Evolutionary conservation across 2,329 filamentous ascomycete species (phyloP), one percentile per base, ranked within the genome.

Genomic region (Amylocarpus encephaloides): DNA sequence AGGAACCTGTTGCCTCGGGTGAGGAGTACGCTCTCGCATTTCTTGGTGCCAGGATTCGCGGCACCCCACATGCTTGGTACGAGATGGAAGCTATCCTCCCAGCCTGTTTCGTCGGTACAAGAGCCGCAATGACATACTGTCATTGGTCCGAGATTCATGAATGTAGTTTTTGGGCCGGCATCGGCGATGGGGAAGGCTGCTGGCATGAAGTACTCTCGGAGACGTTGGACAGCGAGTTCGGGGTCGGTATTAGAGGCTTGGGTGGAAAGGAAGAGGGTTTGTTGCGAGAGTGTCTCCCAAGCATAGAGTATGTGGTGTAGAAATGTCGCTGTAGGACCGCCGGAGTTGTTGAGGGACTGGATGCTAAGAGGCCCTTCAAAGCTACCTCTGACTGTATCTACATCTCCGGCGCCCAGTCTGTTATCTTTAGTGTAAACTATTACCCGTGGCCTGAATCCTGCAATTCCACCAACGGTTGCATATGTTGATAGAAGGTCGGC

Each of bases 1-100:
- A 74, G 61, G 56, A 77, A 76, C 45, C 74, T 70, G 13, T 74
- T 74, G 40, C 71, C 71, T 53, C 73, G 73, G 2, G 69, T 71
- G 6, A 75, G 53, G 11, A 69, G 60, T 0, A 71, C 64, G 26
- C 59, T 57, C 2, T 64, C 59, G 48, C 68, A 69, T 13, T 52
- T 52, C 5, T 62, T 34, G 58, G 64, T 41, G 33, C 57, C 54
- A 1, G 59, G 58, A n/a, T 64, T 59, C 3, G 62, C 58, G 18
- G 63, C 60, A 13, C 56, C 53, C 68, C 46, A 73, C 59, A 49
- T 67, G 42, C n/a, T 49, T 3, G 68, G 64, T 13, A 75, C 59
- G 5, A 73, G 58, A 6, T 61, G 52, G 22, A 66, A 64, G 3
- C 62, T 58, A 36, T 75, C 73, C 11, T 61, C 52, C 68, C 70